Evolutionary conservation across 2,329 filamentous ascomycete genomes (phyloP).

Genomic region (Aspergillus caelatus): DNA sequence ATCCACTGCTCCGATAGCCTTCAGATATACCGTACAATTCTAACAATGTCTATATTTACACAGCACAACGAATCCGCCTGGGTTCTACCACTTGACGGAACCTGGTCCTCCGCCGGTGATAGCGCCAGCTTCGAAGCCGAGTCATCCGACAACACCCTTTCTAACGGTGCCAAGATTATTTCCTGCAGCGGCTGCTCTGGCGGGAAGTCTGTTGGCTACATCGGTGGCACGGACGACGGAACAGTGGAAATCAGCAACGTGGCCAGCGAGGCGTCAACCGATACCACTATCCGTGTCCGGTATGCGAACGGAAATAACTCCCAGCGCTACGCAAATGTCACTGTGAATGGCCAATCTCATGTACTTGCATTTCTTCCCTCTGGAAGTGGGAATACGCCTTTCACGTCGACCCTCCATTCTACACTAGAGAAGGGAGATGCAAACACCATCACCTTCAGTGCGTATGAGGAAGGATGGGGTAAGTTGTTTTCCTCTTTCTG

Average conservation of each 20-base stretch:
- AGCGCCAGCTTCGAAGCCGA: slow-evolving; percentile 6
- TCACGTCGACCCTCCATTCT: background rate
- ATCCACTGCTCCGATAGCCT: too few relatives aligned
- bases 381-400: background rate
- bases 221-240: slow-evolving; percentile 54
- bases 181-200: slow-evolving; percentile 58
- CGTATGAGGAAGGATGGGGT: background rate
- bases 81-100: slow-evolving; percentile 10
- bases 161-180: slow-evolving; percentile 50
- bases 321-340: background rate
- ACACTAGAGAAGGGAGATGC: background rate
- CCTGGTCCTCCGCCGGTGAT: slow-evolving; percentile 7
- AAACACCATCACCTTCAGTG: background rate
- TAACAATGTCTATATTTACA: background rate
- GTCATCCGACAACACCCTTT: slow-evolving; percentile 32
- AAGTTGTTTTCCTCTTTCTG: background rate
- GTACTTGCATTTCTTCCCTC: background rate
- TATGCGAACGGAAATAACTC: background rate
- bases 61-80: slow-evolving; percentile 10
- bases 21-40: background rate
- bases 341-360: background rate
- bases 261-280: background rate
- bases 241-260: slow-evolving; percentile 33
- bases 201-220: slow-evolving; percentile 55
- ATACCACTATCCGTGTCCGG: background rate